Percentiles rank a stretch among this genome's conserved stretches.
These are phyloP conservation scores for Yarrowia divulgata DNA, from an alignment of 805 yeast genomes.

Conservation along the genomic window DNA sequence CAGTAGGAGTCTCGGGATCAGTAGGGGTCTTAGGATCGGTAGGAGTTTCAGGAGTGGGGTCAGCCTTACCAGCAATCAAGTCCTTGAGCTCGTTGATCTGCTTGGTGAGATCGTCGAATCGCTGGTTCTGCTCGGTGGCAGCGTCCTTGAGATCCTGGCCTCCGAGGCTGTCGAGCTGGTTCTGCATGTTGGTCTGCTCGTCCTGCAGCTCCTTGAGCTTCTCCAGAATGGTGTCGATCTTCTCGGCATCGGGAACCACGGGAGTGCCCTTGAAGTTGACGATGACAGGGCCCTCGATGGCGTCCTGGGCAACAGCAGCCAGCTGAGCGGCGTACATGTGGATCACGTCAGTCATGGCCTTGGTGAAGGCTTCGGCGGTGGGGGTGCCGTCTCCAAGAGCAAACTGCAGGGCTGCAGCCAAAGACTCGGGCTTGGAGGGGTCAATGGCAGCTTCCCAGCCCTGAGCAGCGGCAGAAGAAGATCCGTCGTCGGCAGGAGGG, in stretches of 20 bases:
- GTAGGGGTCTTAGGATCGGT: too few species aligned
- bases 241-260: background rate
- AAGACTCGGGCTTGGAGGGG: background rate
- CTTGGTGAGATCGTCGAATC: background rate
- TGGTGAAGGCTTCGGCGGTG: background rate
- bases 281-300: background rate
- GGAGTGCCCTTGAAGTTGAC: background rate
- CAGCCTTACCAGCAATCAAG: too few species aligned
- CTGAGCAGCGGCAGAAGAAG: too few species aligned
- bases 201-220: background rate
- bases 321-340: constrained; percentile 1
- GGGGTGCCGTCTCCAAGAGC: background rate
- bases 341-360: background rate
- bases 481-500: background rate
- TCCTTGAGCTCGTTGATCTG: too few species aligned
- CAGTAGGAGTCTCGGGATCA: background rate
- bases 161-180: background rate
- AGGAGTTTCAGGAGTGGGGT: too few species aligned
- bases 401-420: background rate
- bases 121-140: background rate
- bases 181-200: background rate
- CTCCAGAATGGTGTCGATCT: background rate
- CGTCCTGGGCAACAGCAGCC: background rate
- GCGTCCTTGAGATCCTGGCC: background rate
- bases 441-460: too few species aligned